Evolutionary conservation across 257 asterid species (phyloP).

Genomic region (Jasminum sambac): DNA sequence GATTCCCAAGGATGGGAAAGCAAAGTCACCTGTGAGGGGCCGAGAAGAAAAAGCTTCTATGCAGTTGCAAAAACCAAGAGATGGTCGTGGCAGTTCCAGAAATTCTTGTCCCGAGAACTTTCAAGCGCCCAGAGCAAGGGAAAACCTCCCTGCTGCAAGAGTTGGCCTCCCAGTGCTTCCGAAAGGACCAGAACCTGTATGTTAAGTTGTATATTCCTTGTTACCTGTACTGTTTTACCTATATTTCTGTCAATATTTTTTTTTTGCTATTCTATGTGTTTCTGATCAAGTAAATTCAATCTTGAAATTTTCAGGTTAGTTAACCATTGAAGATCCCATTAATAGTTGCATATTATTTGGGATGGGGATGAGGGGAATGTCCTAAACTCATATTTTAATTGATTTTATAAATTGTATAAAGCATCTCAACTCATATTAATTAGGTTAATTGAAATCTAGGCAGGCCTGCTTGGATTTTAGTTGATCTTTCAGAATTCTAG

Average conservation of each 20-base stretch:
- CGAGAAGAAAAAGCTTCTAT: slow-evolving; percentile 59
- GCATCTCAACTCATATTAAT: neutral
- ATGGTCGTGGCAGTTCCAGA: slow-evolving; percentile 55
- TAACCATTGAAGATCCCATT: neutral
- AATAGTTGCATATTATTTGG: neutral
- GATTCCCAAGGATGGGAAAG: slow-evolving; percentile 73
- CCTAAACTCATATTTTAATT: neutral
- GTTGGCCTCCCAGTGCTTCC: slow-evolving; percentile 61
- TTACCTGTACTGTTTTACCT: neutral
- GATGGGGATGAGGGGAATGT: neutral
- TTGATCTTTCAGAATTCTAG: neutral
- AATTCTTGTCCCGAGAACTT: slow-evolving; percentile 47
- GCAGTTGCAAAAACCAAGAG: slow-evolving; percentile 68
- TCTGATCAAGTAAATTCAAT: neutral
- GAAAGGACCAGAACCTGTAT: slow-evolving; percentile 66
- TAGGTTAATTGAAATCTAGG: no score
- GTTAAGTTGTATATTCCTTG: slow-evolving; percentile 26
- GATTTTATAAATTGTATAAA: neutral
- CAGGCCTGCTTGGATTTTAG: neutral
- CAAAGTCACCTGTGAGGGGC: slow-evolving; percentile 55
- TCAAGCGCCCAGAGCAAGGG: slow-evolving; percentile 44
- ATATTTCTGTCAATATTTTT: slow-evolving; percentile 1
- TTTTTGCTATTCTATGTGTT: slow-evolving; percentile 6
- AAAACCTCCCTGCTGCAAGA: slow-evolving; percentile 49
- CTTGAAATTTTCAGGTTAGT: neutral